A percentile compares a stretch with the other conserved stretches of the same genome.
phyloP scores from a whole-genome alignment of 345 rosid species.

The Kernera saxatilis region DNA sequence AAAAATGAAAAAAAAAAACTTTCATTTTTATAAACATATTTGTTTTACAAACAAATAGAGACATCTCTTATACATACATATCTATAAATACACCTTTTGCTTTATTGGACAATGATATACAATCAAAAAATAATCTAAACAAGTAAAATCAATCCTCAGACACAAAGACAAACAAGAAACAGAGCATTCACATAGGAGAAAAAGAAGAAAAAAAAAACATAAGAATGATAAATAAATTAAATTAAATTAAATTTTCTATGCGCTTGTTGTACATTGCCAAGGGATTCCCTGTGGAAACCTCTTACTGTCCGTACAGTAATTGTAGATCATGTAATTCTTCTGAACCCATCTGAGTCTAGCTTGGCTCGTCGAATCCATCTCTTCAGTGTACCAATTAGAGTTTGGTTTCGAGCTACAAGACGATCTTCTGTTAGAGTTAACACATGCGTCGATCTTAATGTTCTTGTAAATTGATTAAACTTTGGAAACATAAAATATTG shows the following conservation, averaged over 20 bases:
- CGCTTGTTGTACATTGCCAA: slow-evolving; percentile 21
- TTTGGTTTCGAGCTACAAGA: slow-evolving; percentile 27
- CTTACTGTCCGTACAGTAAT: slow-evolving; percentile 36
- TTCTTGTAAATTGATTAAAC: too few species aligned
- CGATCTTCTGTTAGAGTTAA: slow-evolving; percentile 22
- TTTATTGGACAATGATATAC: slow-evolving; percentile 22
- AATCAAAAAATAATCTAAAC: slow-evolving; percentile 1
- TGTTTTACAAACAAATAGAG: not conserved
- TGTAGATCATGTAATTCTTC: slow-evolving; percentile 38
- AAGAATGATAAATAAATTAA: not conserved
- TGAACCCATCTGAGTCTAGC: slow-evolving; percentile 48
- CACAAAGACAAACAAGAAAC: not conserved
- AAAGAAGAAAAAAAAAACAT: not conserved
- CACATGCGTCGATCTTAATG: slow-evolving; percentile 35
- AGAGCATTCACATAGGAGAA: slow-evolving; percentile 18
- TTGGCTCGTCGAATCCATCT: slow-evolving; percentile 37
- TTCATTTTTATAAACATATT: slow-evolving; percentile 9
- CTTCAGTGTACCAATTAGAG: slow-evolving; percentile 38
- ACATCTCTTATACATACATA: not conserved
- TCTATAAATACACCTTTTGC: not conserved
- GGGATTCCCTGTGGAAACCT: slow-evolving; percentile 39
- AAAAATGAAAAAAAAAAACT: not conserved
- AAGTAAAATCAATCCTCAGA: too few species aligned
- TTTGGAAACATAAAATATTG: too few species aligned
- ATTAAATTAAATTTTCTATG: not conserved